phyloP scores from a whole-genome alignment of 1,139 yeast genomes.

The Geotrichum citri-aurantii region DNA sequence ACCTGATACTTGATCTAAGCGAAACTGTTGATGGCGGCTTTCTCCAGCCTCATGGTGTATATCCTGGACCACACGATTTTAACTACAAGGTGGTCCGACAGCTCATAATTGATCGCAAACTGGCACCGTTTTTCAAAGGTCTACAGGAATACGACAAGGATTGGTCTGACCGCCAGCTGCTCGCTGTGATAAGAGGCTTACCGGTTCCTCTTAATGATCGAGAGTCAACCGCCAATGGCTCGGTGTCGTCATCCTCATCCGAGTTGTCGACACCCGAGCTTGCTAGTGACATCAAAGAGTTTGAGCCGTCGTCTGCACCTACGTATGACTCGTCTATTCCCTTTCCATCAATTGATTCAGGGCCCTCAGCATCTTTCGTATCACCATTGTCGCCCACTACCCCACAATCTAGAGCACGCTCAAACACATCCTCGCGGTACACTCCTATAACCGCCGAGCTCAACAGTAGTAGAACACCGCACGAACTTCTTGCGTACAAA shows the following conservation, averaged over 20 bases:
- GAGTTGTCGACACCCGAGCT: not conserved
- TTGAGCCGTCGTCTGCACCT: conserved; percentile 10
- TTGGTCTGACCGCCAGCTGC: conserved; percentile 70
- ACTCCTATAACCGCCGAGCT: conserved; percentile 12
- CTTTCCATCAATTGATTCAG: conserved; percentile 7
- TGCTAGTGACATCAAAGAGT: not conserved
- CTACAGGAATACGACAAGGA: conserved; percentile 69
- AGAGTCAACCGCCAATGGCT: conserved; percentile 1
- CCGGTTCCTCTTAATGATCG: conserved; percentile 24
- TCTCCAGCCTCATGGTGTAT: conserved; percentile 82
- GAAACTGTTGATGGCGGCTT: conserved; percentile 45
- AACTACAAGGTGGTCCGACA: conserved; percentile 63
- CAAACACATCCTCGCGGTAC: conserved; percentile 15
- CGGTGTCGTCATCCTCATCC: not conserved
- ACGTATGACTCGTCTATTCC: conserved; percentile 11
- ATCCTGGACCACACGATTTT: conserved; percentile 69
- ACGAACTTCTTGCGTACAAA: conserved; percentile 50
- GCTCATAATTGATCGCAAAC: conserved; percentile 56
- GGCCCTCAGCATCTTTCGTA: not conserved
- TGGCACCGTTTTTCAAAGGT: conserved; percentile 91
- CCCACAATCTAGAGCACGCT: conserved; percentile 17
- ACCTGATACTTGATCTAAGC: conserved; percentile 35
- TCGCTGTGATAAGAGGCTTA: conserved; percentile 45
- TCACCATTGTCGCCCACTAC: conserved; percentile 10
- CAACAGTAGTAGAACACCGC: conserved; percentile 17